These are phyloP conservation scores for Fusarium sp. DNA, from an alignment of 2,329 filamentous ascomycete species.

Conservation along the genomic window DNA sequence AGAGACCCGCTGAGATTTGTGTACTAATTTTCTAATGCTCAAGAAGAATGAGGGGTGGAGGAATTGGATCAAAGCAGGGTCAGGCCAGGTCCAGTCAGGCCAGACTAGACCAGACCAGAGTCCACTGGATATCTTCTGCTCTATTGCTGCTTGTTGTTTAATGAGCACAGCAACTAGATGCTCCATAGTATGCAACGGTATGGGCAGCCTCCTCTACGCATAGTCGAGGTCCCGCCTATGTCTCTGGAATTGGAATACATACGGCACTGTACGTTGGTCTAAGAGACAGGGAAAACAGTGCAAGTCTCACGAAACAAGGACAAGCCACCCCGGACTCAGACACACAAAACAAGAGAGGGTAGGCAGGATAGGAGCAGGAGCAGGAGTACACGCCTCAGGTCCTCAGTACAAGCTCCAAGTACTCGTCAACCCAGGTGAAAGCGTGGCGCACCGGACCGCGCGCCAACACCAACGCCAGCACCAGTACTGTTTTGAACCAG, in stretches of 20 bases:
- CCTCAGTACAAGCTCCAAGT: conserved; percentile 33
- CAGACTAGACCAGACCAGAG: conserved; percentile 3
- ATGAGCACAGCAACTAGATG: not conserved
- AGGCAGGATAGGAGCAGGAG: not conserved
- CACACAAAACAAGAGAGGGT: conserved; percentile 20
- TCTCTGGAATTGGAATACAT: not conserved
- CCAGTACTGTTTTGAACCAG: not conserved
- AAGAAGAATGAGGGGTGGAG: conserved; percentile 10
- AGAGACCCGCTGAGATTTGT: conserved; percentile 24
- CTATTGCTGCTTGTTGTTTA: not conserved
- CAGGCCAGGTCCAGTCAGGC: conserved; percentile 8
- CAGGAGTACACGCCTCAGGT: conserved; percentile 21
- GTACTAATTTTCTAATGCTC: not conserved
- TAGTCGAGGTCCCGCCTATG: not conserved
- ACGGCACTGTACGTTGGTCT: conserved; percentile 30
- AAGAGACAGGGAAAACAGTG: conserved; percentile 25
- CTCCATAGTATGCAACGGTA: conserved; percentile 10
- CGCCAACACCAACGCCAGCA: conserved; percentile 17
- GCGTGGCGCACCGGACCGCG: conserved; percentile 39
- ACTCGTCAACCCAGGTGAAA: conserved; percentile 20
- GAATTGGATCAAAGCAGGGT: conserved; percentile 12
- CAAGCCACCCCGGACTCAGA: conserved; percentile 42
- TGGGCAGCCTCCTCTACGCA: not conserved
- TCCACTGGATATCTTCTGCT: conserved; percentile 10
- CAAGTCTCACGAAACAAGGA: conserved; percentile 18